These are phyloP conservation scores for Beta corolliflora DNA, from an alignment of 179 eudicot species.

Conservation along the genomic window DNA sequence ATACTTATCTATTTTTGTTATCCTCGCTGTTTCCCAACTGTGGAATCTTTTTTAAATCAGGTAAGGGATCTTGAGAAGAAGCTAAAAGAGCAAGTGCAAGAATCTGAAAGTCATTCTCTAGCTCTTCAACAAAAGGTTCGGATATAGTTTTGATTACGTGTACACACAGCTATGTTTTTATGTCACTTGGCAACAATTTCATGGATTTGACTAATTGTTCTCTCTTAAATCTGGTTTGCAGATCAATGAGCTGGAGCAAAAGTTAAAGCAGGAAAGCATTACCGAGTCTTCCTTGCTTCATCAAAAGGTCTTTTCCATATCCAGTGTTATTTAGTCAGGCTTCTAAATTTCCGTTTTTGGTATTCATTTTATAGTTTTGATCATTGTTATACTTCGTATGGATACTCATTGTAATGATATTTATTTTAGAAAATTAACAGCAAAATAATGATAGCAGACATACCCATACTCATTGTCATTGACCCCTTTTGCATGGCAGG, in stretches of 20 bases:
- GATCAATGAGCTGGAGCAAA: conserved; percentile 87
- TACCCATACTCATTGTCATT: too few species aligned
- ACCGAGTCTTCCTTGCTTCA: conserved; percentile 32
- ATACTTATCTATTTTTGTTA: not conserved
- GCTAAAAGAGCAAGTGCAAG: conserved; percentile 63
- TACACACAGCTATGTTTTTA: not conserved
- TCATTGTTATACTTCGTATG: too few species aligned
- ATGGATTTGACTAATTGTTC: not conserved
- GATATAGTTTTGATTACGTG: not conserved
- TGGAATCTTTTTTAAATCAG: conserved; percentile 37
- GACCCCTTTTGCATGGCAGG: conserved; percentile 38
- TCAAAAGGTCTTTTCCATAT: conserved; percentile 32
- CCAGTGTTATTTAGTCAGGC: too few species aligned
- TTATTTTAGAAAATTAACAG: too few species aligned
- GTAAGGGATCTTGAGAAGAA: conserved; percentile 69
- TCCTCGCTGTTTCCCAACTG: not conserved
- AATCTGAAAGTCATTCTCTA: conserved; percentile 48
- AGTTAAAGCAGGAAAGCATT: conserved; percentile 54
- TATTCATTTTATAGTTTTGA: too few species aligned
- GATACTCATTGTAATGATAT: too few species aligned
- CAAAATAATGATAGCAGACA: too few species aligned
- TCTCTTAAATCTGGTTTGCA: conserved; percentile 23
- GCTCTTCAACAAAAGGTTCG: conserved; percentile 74
- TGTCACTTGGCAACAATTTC: not conserved
- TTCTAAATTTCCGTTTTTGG: not conserved